Evolutionary conservation across 2,329 filamentous ascomycete species (phyloP).

Genomic region (Didymella pomorum): DNA sequence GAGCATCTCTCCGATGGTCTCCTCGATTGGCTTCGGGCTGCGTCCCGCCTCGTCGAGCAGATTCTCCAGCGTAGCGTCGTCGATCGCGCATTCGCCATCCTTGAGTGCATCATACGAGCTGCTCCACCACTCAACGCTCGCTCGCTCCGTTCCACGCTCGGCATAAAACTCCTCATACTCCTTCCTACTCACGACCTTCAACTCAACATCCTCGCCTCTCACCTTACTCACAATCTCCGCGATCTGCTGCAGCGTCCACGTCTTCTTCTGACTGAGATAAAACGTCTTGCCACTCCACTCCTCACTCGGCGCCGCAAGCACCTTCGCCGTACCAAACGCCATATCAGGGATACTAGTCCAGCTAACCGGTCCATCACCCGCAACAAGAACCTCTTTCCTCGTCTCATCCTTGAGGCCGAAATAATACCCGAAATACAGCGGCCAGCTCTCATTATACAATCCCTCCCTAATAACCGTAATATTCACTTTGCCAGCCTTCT

Average conservation of each 20-base stretch:
- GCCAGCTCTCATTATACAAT: conserved; percentile 58
- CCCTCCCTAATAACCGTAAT: conserved; percentile 56
- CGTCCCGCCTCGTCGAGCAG: conserved; percentile 48
- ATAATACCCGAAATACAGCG: conserved; percentile 58
- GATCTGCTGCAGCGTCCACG: conserved; percentile 40
- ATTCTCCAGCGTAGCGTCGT: conserved; percentile 52
- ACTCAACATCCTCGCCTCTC: conserved; percentile 39
- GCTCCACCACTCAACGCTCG: conserved; percentile 57
- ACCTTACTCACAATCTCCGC: conserved; percentile 40
- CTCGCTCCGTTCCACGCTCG: conserved; percentile 47
- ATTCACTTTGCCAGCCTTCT: conserved; percentile 26
- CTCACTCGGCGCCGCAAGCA: conserved; percentile 46
- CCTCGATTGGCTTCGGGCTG: conserved; percentile 49
- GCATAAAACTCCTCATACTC: conserved; percentile 55
- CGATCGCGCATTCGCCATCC: conserved; percentile 54
- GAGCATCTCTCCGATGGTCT: conserved; percentile 55
- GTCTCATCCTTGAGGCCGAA: conserved; percentile 45
- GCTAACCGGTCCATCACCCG: conserved; percentile 53
- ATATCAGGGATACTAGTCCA: conserved; percentile 57
- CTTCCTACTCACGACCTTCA: conserved; percentile 50
- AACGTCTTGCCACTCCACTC: conserved; percentile 50
- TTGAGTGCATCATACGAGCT: conserved; percentile 55
- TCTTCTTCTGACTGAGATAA: conserved; percentile 48
- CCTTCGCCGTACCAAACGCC: conserved; percentile 53
- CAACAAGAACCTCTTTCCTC: conserved; percentile 50